Evolutionary conservation across 495 filamentous ascomycete species (phyloP).

Genomic region (Platismatia glauca): DNA sequence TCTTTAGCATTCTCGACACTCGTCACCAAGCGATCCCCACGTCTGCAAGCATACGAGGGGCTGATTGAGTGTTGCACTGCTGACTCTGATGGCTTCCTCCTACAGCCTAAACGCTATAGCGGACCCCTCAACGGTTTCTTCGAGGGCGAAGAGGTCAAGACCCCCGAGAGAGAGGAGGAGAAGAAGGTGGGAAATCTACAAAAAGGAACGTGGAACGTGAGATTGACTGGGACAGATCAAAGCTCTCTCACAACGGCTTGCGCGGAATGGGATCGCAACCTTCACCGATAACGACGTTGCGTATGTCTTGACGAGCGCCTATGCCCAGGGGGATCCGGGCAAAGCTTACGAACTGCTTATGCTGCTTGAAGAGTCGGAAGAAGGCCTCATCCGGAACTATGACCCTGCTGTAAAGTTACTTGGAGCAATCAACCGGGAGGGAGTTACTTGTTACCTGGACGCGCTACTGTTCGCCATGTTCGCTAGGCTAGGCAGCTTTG

Average conservation of each 20-base stretch:
- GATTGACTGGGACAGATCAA: slow-evolving; percentile 41
- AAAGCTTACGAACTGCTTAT: slow-evolving; percentile 67
- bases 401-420: slow-evolving; percentile 60
- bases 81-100: slow-evolving; percentile 27
- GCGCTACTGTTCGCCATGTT: slow-evolving; percentile 97
- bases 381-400: slow-evolving; percentile 69
- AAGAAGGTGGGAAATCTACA: slow-evolving; percentile 32
- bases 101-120: slow-evolving; percentile 33
- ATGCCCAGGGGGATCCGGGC: slow-evolving; percentile 60
- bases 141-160: slow-evolving; percentile 42
- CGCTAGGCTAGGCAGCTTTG: slow-evolving; percentile 76
- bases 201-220: neutral
- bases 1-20: slow-evolving; percentile 26
- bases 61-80: slow-evolving; percentile 30
- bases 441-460: slow-evolving; percentile 87
- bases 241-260: slow-evolving; percentile 42
- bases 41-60: slow-evolving; percentile 20
- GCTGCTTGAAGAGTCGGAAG: slow-evolving; percentile 67
- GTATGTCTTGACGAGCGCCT: slow-evolving; percentile 57
- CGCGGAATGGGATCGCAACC: slow-evolving; percentile 42
- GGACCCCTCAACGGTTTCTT: slow-evolving; percentile 48
- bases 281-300: slow-evolving; percentile 55
- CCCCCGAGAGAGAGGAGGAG: slow-evolving; percentile 45
- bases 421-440: slow-evolving; percentile 77
- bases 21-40: slow-evolving; percentile 24